These are phyloP conservation scores for Cladorrhinum sp. DNA, from an alignment of 2,329 filamentous ascomycete genomes.

Conservation along the genomic window DNA sequence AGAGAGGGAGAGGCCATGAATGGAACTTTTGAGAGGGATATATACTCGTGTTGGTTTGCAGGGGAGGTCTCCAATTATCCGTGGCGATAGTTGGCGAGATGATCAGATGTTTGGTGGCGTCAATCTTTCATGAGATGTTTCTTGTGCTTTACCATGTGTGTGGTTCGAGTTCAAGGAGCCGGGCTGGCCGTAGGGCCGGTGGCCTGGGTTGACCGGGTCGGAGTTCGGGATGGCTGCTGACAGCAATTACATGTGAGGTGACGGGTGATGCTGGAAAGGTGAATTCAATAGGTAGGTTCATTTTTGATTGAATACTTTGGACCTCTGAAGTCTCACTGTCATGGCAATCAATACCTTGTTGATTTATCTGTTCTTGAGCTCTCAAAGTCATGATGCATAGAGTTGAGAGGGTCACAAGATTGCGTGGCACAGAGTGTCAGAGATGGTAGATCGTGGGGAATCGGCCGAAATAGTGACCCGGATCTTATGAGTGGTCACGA, in stretches of 20 bases:
- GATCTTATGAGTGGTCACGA: not conserved
- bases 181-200: not conserved
- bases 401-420: not conserved
- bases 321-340: too few species aligned
- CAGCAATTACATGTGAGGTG: not conserved
- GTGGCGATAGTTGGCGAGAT: not conserved
- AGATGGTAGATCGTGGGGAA: not conserved
- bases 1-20: not conserved
- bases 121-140: constrained; percentile 7
- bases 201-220: not conserved
- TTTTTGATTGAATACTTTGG: too few species aligned
- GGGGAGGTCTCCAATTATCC: constrained; percentile 3
- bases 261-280: not conserved
- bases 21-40: not conserved
- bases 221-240: not conserved
- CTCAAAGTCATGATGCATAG: not conserved
- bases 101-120: constrained; percentile 6
- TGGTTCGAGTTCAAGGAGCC: not conserved
- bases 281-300: too few species aligned
- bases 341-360: not conserved
- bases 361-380: not conserved
- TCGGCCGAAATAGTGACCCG: not conserved
- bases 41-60: not conserved
- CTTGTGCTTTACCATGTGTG: not conserved
- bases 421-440: not conserved